These are phyloP conservation scores for Chlamydomonas incerta DNA, from an alignment of 139 green algal species.

Conservation along the genomic window DNA sequence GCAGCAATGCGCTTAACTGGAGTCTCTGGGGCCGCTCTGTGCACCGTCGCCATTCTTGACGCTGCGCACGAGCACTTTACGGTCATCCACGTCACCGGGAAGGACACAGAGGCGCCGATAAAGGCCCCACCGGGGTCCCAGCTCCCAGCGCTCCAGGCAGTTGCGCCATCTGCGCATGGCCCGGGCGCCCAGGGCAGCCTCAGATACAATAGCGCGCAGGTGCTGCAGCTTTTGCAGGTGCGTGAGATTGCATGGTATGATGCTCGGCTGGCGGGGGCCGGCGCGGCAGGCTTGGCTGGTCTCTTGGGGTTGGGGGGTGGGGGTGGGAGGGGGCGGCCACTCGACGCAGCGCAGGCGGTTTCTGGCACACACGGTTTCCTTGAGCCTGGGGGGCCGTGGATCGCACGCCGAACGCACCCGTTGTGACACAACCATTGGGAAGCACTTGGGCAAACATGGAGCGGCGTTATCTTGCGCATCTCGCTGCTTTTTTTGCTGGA, in stretches of 20 bases:
- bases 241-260: not conserved
- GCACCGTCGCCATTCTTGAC: conserved; percentile 18
- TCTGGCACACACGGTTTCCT: not conserved
- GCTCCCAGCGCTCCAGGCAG: conserved; percentile 16
- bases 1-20: not conserved
- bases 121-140: not conserved
- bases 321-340: too few relatives aligned
- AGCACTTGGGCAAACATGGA: too few relatives aligned
- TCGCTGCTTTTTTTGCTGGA: too few relatives aligned
- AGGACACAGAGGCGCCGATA: not conserved
- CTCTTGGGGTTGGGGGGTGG: too few relatives aligned
- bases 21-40: conserved; percentile 1
- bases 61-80: not conserved
- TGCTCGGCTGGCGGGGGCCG: too few relatives aligned
- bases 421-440: too few relatives aligned
- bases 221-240: conserved; percentile 38
- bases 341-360: too few relatives aligned
- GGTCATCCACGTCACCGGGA: conserved; percentile 5
- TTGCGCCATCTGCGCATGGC: not conserved
- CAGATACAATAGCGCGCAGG: conserved; percentile 34
- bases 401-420: too few relatives aligned
- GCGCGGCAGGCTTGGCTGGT: too few relatives aligned
- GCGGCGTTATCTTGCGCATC: too few relatives aligned
- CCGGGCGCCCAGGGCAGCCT: not conserved
- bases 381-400: not conserved